Evolutionary conservation across 2,329 filamentous ascomycete genomes (phyloP), one percentile per base, ranked within the genome.

Genomic region (Aspergillus hiratsukae): DNA sequence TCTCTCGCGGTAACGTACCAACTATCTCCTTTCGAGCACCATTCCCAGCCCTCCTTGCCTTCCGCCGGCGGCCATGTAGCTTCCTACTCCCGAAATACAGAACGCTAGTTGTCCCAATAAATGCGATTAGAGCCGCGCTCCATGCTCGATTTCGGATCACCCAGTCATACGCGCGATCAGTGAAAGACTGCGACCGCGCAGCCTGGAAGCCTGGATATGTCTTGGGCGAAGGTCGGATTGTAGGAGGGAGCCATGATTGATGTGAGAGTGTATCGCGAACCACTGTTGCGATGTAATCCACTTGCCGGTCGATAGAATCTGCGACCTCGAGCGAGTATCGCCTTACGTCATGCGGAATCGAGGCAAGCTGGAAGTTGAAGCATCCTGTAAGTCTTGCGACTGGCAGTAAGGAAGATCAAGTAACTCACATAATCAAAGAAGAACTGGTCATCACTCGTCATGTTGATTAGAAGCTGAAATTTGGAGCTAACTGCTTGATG

Each of bases 21-120:
- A 88, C 81, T 53, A 97, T 93, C 73, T 99, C 94, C 61, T 87
- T 86, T 53, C 94, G 83, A 3, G 90, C 90, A 25, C 94, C 94
- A 75, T 91, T 96, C 51, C 83, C 81, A 3, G 91, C 89, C 54
- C 89, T 85, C 75, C 82, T 87, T 10, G 92, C 94, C 60, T 90
- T 84, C 61, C 93, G 84, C 72, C 87, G 87, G 65, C 79, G 81
- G 35, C 77, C 79, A 62, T 81, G 74, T 50, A 78, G 72, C 53
- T 82, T 82, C 70, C 86, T 89, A 58, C 83, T 85, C 54, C 82
- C 79, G 57, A 84, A 83, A 55, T 85, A 80, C 54, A 87, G 67
- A 43, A 82, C 76, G 17, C 78, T 77, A 1, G 82, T 82, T 2
- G 89, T 88, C 48, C 89, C 86, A 51, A 89, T 77, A 60, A 88